These are phyloP conservation scores for Escovopsis sp. DNA, from an alignment of 2,329 filamentous ascomycete species.

Conservation along the genomic window DNA sequence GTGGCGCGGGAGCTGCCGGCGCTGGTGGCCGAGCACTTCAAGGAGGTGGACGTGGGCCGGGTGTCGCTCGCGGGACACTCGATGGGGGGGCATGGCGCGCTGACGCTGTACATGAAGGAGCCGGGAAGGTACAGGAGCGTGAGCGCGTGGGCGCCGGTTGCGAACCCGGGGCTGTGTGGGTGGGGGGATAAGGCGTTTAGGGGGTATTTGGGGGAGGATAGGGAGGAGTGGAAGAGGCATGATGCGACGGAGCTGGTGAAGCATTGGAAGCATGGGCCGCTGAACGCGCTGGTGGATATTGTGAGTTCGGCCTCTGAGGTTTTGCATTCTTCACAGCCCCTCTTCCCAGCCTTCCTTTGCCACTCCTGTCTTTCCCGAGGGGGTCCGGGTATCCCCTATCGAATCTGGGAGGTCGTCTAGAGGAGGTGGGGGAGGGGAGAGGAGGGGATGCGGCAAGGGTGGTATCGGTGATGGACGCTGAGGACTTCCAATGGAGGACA, in stretches of 20 bases:
- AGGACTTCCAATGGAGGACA: too few relatives aligned
- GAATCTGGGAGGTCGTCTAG: too few relatives aligned
- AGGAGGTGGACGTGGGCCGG: conserved; percentile 48
- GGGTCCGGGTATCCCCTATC: too few relatives aligned
- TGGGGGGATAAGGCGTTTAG: conserved; percentile 94
- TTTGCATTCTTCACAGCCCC: not conserved
- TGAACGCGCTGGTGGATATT: conserved; percentile 78
- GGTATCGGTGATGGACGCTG: too few relatives aligned
- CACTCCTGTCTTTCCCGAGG: not conserved
- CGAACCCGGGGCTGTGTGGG: conserved; percentile 70
- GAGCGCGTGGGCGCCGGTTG: conserved; percentile 79
- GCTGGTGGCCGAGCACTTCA: conserved; percentile 57
- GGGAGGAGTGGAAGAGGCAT: conserved; percentile 69
- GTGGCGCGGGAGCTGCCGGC: conserved; percentile 75
- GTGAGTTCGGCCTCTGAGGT: too few relatives aligned
- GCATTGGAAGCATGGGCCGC: conserved; percentile 51
- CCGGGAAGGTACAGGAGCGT: conserved; percentile 80
- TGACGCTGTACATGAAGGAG: conserved; percentile 85
- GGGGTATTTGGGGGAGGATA: conserved; percentile 70
- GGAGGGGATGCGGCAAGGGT: too few relatives aligned
- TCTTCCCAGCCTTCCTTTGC: not conserved
- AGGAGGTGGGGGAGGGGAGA: too few relatives aligned
- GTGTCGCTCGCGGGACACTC: conserved; percentile 86
- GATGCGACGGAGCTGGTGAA: conserved; percentile 84
- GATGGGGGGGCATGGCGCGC: conserved; percentile 93